Base-by-base conservation (phyloP, 1,284 basidiomycete genomes). In the Garcileccinum viscosum region DNA sequence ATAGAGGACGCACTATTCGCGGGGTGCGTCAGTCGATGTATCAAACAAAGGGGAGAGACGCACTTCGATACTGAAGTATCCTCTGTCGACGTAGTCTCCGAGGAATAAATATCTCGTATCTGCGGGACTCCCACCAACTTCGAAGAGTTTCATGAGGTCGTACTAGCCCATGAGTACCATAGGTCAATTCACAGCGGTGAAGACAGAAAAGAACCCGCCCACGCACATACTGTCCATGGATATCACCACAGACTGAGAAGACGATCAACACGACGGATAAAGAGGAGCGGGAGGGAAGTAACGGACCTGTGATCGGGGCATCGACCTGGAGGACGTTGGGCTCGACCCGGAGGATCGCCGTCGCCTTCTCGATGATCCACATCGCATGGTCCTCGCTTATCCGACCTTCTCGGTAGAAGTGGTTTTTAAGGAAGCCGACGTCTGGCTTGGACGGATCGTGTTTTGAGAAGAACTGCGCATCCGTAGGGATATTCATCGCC, bases 381-480 rank as follows among this genome's bases (percentile, higher is more conserved):
- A 95, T 80, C 22, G 95, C 95, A 82, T 97, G 94, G 68, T 96
- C 95, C 81, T 98, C 95, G 33, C 91, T 95, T 75, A 98, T 78
- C 63, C 95, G 86, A 0, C 97, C 97, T 82, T 99, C 97, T 66
- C 97, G 91, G 82, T 99, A 99, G 80, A 99, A 98, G 83, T 99
- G 97, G 77, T 99, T 99, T 87, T 99, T 99, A 72, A 99, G 87
- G 82, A 97, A 99, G 40, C 95, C 96, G 76, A 99, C 88, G 82
- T 99, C 95, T n/a, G 95, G 96, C 80, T 96, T 97, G 44, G 91
- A 87, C 62, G 89, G 89, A 82, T 96, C 94, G 73, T 90, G 89
- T 72, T 90, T 89, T 69, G 92, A 92, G 84, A 92, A 97, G 88
- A 99, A 98, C 81, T 99, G 95, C 71, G 94, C 95, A 76, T 95